A percentile compares a stretch with the other conserved stretches of the same genome.
These are phyloP conservation scores for Breviolum minutum DNA, from an alignment of 73 alveolate species.

Conservation along the genomic window DNA sequence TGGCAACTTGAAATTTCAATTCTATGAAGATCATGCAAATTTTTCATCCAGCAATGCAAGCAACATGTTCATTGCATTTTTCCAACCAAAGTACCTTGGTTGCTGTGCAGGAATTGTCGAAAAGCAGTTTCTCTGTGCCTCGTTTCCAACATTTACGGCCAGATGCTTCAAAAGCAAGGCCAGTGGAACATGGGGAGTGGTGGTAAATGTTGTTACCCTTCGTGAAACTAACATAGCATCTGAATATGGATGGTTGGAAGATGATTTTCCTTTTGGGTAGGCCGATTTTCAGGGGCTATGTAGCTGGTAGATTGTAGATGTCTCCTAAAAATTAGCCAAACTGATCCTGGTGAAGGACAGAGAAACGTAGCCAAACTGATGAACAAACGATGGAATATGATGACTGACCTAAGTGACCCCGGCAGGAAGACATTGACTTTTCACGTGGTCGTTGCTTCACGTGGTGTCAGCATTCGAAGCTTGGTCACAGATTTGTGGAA, in stretches of 20 bases:
- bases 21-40: no score
- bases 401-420: neutral
- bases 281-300: no score
- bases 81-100: neutral
- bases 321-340: no score
- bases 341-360: no score
- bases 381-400: neutral
- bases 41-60: no score
- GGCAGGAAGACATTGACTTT: neutral
- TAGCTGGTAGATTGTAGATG: no score
- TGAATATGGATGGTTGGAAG: no score
- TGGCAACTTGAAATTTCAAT: no score
- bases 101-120: neutral
- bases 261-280: no score
- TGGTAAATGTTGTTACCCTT: neutral
- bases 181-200: neutral
- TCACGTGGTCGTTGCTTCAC: conserved; percentile 54
- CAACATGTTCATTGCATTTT: no score
- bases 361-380: neutral
- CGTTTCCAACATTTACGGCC: conserved; percentile 30
- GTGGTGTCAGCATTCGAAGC: conserved; percentile 30
- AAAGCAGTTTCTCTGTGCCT: conserved; percentile 36
- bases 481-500: neutral
- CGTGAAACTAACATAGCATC: no score
- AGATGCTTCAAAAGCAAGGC: conserved; percentile 38